phyloP scores from a whole-genome alignment of 2,329 filamentous ascomycete species.

The Cladophialophora carrionii region DNA sequence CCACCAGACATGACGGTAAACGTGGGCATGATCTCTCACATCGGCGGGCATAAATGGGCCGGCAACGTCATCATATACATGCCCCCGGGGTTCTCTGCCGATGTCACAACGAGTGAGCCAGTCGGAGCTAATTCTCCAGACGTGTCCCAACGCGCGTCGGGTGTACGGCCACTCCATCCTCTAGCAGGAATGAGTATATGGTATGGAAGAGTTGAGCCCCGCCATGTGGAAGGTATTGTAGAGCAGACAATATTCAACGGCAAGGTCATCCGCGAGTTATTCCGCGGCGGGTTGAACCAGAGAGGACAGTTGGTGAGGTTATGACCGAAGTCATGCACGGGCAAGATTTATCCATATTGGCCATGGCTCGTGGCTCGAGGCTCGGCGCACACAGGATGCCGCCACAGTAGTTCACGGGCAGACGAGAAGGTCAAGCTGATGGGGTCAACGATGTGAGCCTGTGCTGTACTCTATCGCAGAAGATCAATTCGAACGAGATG shows the following conservation, averaged over 20 bases:
- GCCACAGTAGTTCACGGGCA: not conserved
- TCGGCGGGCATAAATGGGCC: conserved; percentile 91
- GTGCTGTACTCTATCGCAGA: too few species aligned
- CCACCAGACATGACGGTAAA: conserved; percentile 38
- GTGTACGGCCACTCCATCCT: conserved; percentile 25
- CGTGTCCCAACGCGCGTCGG: conserved; percentile 8
- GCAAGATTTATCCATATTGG: too few species aligned
- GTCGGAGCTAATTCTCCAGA: not conserved
- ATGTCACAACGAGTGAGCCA: not conserved
- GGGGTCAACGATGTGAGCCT: not conserved
- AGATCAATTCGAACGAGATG: not conserved
- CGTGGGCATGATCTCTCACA: conserved; percentile 68
- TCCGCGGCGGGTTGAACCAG: conserved; percentile 60
- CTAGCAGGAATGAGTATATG: conserved; percentile 64
- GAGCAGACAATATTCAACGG: conserved; percentile 83
- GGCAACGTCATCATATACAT: conserved; percentile 87
- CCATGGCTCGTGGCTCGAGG: not conserved
- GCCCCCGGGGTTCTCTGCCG: conserved; percentile 24
- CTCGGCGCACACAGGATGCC: not conserved
- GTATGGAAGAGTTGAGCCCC: conserved; percentile 80
- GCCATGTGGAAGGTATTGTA: conserved; percentile 87
- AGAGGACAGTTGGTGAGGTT: conserved; percentile 7
- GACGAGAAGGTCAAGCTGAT: not conserved
- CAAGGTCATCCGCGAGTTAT: conserved; percentile 79
- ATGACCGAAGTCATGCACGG: not conserved